Evolutionary conservation across 106 monocot species (phyloP), one percentile per base, ranked within the genome.

Genomic region (Ottelia alismoides): DNA sequence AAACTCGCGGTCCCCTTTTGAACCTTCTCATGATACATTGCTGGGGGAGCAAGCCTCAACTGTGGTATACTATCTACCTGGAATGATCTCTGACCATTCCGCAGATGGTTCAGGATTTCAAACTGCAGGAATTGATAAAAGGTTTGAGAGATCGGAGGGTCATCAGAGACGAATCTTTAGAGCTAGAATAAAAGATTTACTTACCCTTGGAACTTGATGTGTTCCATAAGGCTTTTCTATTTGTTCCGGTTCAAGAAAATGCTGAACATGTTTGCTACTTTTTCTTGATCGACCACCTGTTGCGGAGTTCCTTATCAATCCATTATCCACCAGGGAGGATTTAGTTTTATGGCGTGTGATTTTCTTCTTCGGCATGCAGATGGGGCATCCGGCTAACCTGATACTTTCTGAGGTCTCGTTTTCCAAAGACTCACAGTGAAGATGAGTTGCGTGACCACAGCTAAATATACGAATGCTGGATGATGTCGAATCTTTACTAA

Each of bases 401-500:
- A 51, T 51, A 16, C 26, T 68, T 10, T 55, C 64, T 18, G 45
- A 55, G 43, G 45, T 20, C 40, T 75, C 79, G 25, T 55, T 78
- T 58, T 77, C 79, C 57, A 72, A 70, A 16, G 74, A 74, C 69
- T 99, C 98, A 67, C 90, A 99, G 17, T 79, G 72, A 35, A 99
- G 82, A 86, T 99, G 98, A 10, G 67, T 83, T 65, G 82, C 67
- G 60, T 99, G 98, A 30, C 98, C 90, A 71, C 98, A 99, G 52
- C 44, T 99, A 67, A 72, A 99, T 25, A 99, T 28, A 43, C 85
- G 65, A 60, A 99, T 65, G 27, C 77, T 70, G 1, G 68, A 78
- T 47, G 58, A 53, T 49, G 78, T 65, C 20, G 74, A 68, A 11
- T 54, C 67, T 61, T 99, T 99, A 27, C 70, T 72, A 32, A 99